These are phyloP conservation scores for Calocybe gambosa DNA, from an alignment of 1,284 basidiomycete genomes.

Conservation along the genomic window DNA sequence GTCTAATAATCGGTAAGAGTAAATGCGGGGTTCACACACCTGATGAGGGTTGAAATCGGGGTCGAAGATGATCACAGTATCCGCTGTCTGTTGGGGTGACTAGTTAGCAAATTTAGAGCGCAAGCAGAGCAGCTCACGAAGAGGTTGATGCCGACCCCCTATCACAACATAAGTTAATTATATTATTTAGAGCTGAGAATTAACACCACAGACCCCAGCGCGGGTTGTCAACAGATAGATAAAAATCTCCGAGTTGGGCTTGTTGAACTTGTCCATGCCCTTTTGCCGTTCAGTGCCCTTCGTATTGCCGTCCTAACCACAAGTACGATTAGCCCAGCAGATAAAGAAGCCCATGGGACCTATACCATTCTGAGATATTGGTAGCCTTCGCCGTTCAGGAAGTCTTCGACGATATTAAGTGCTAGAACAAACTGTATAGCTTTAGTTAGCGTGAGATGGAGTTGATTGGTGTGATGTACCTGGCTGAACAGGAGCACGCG, in stretches of 20 bases:
- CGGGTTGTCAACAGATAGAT: conserved; percentile 96
- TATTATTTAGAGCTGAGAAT: conserved; percentile 30
- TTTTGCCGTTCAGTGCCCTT: conserved; percentile 94
- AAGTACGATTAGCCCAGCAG: conserved; percentile 29
- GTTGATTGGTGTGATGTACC: conserved; percentile 74
- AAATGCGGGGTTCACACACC: conserved; percentile 32
- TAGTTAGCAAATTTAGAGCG: background rate
- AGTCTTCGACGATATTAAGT: conserved; percentile 94
- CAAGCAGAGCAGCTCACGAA: conserved; percentile 31
- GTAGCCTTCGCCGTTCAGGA: conserved; percentile 83
- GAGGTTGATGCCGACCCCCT: conserved; percentile 87
- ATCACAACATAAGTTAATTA: conserved; percentile 8
- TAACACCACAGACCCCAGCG: conserved; percentile 98
- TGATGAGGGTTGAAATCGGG: conserved; percentile 95
- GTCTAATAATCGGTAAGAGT: conserved; percentile 1
- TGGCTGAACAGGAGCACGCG: conserved; percentile 97
- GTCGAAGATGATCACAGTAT: conserved; percentile 90
- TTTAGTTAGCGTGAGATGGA: background rate
- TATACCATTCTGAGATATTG: conserved; percentile 85
- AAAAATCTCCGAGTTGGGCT: conserved; percentile 91
- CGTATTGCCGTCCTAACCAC: conserved; percentile 93
- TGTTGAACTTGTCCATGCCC: conserved; percentile 98
- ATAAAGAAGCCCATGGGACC: conserved; percentile 15
- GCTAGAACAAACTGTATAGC: conserved; percentile 81
- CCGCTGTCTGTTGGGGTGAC: conserved; percentile 49